Evolutionary conservation across 2,329 filamentous ascomycete genomes (phyloP).

Genomic region (Botryotinia narcissicola): DNA sequence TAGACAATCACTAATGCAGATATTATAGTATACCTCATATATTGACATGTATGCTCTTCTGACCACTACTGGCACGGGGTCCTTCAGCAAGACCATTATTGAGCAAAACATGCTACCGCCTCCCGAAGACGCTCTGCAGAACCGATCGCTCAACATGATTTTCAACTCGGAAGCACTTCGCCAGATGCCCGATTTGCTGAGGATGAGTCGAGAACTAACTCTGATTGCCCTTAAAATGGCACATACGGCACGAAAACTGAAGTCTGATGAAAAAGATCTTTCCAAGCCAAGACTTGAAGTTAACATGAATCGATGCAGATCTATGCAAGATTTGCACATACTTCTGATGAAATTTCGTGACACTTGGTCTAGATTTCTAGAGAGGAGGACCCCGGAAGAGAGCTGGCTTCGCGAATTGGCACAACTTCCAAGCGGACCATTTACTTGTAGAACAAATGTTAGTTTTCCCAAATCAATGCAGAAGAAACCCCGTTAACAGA

Average conservation of each 20-base stretch:
- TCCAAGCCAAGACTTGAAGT: neutral
- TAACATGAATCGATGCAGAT: neutral
- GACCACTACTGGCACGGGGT: constrained; percentile 50
- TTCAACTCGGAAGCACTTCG: neutral
- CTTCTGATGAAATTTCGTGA: neutral
- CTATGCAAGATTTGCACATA: neutral
- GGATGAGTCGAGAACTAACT: constrained; percentile 31
- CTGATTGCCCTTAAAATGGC: constrained; percentile 30
- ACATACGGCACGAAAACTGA: constrained; percentile 27
- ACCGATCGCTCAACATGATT: neutral
- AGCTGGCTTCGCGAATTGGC: neutral
- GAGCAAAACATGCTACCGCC: constrained; percentile 48
- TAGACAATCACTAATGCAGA: neutral
- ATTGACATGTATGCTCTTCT: constrained; percentile 56
- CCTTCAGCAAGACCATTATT: constrained; percentile 47
- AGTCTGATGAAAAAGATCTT: constrained; percentile 21
- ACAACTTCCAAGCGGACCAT: neutral
- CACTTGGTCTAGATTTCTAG: neutral
- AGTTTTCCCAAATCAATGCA: neutral
- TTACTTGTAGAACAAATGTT: constrained; percentile 11
- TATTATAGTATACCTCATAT: constrained; percentile 46
- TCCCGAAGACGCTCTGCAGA: constrained; percentile 23
- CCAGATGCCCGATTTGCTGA: constrained; percentile 1
- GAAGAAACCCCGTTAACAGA: constrained; percentile 6
- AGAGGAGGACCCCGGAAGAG: neutral